These are phyloP conservation scores for Nitzschia sp. DNA, from an alignment of 108 stramenopile species.

Conservation along the genomic window DNA sequence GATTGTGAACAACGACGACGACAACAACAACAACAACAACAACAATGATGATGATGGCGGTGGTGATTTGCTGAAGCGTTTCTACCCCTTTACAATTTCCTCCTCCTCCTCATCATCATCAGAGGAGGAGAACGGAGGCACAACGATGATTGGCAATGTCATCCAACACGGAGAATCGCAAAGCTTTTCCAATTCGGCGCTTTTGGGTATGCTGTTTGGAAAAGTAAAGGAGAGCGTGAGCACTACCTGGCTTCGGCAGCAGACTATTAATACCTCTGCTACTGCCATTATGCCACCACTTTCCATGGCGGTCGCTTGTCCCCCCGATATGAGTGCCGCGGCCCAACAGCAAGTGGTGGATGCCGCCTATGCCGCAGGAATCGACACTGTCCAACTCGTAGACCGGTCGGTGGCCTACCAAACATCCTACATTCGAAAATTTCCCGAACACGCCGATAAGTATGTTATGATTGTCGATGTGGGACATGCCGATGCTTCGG, in stretches of 20 bases:
- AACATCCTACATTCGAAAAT: constrained; percentile 36
- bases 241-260: constrained; percentile 15
- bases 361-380: constrained; percentile 46
- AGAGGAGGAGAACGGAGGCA: neutral
- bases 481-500: constrained; percentile 47
- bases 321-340: constrained; percentile 11
- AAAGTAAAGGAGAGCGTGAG: constrained; percentile 30
- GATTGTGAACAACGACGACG: neutral
- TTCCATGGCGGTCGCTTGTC: neutral
- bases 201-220: constrained; percentile 51
- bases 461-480: constrained; percentile 45
- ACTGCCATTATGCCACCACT: neutral
- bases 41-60: constrained; percentile 15
- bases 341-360: constrained; percentile 33
- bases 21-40: too few species aligned
- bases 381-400: constrained; percentile 23
- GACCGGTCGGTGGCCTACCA: constrained; percentile 25
- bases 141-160: neutral
- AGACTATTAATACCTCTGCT: neutral
- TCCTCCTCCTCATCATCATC: too few species aligned
- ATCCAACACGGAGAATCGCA: constrained; percentile 10
- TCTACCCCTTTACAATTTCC: constrained; percentile 24
- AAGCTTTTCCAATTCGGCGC: constrained; percentile 25
- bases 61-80: constrained; percentile 22
- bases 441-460: constrained; percentile 22